Evolutionary conservation across 2,329 filamentous ascomycete species (phyloP).

Genomic region (Pseudogymnoascus sp.): DNA sequence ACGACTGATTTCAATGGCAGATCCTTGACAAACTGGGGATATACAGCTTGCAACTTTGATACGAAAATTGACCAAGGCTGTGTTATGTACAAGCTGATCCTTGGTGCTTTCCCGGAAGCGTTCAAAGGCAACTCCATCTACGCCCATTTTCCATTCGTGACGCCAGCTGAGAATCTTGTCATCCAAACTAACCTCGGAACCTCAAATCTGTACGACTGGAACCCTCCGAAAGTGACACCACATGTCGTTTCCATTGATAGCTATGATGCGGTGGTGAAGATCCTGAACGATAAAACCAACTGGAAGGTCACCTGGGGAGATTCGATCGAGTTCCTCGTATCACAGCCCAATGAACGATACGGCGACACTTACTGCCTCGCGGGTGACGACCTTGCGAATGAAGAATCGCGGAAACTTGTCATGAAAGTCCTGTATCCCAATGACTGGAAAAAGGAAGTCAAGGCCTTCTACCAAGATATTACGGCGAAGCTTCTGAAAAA

Average conservation of each 20-base stretch:
- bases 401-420: conserved; percentile 44
- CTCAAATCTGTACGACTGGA: conserved; percentile 60
- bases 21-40: conserved; percentile 77
- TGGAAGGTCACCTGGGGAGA: conserved; percentile 60
- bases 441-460: conserved; percentile 53
- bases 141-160: conserved; percentile 47
- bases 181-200: conserved; percentile 61
- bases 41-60: conserved; percentile 58
- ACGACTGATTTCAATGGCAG: conserved; percentile 45
- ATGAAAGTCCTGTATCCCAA: conserved; percentile 50
- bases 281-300: conserved; percentile 48
- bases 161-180: conserved; percentile 61
- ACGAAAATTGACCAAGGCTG: conserved; percentile 69
- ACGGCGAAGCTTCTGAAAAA: conserved; percentile 52
- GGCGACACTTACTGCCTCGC: conserved; percentile 49
- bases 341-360: conserved; percentile 40
- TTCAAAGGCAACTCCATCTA: conserved; percentile 73
- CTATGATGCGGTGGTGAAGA: conserved; percentile 50
- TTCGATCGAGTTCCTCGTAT: conserved; percentile 54
- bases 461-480: conserved; percentile 56
- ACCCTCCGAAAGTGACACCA: conserved; percentile 45
- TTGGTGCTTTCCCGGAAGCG: conserved; percentile 70
- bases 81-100: conserved; percentile 75
- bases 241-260: conserved; percentile 49
- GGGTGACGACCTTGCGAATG: conserved; percentile 40